phyloP scores from a whole-genome alignment of 2,329 filamentous ascomycete species.

The Ilyonectria mors-panacis region DNA sequence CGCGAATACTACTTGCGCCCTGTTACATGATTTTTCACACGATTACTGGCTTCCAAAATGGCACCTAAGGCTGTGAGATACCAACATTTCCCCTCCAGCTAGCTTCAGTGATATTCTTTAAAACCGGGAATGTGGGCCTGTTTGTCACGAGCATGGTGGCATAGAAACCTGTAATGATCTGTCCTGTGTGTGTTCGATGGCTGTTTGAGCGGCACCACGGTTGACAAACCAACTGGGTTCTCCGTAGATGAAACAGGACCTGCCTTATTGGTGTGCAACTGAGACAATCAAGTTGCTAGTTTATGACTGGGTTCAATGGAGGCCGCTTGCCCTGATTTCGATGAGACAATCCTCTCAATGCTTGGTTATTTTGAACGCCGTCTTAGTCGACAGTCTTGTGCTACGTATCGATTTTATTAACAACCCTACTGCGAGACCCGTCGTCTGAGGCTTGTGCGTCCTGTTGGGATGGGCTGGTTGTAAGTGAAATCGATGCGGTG shows the following conservation, averaged over 20 bases:
- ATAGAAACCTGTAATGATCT: neutral
- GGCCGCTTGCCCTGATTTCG: too few relatives aligned
- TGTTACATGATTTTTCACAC: neutral
- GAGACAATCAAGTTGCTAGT: neutral
- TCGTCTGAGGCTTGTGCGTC: too few relatives aligned
- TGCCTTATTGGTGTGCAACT: neutral
- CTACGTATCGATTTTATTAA: too few relatives aligned
- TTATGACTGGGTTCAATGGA: neutral
- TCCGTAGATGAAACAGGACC: neutral
- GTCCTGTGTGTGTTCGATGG: neutral
- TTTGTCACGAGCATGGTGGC: neutral
- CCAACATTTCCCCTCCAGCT: neutral
- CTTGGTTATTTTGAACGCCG: too few relatives aligned
- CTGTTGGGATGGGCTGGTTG: too few relatives aligned
- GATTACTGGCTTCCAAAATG: constrained; percentile 1
- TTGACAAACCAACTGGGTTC: neutral
- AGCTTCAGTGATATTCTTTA: neutral
- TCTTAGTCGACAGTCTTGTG: too few relatives aligned
- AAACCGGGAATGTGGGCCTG: neutral
- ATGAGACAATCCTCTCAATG: too few relatives aligned
- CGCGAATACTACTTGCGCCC: constrained; percentile 2
- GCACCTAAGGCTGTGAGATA: neutral
- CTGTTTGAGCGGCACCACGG: neutral
- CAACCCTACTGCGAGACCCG: too few relatives aligned
- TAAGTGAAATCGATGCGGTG: too few relatives aligned